Evolutionary conservation across 441 rosid genomes (phyloP), one percentile per base, ranked within the genome.

Genomic region (Erodium texanum): DNA sequence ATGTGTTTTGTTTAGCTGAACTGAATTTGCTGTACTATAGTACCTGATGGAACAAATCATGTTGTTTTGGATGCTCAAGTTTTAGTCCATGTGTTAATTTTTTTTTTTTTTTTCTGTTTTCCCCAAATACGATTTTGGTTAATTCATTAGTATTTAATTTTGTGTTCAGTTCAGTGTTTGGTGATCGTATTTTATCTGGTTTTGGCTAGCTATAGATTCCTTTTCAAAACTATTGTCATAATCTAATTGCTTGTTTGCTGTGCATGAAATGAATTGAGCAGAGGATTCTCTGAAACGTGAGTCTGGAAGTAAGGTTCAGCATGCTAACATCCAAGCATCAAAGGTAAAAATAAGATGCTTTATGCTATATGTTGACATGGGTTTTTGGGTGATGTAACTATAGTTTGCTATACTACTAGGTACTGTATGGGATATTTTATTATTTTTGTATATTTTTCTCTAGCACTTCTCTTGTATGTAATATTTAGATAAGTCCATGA

Each of bases 241-340:
- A 54, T 18, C 10, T 16, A 54, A 7, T 54, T 54, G 61, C 15
- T 18, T 54, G 24, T 54, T 16, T 19, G 61, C 20, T 19, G 1
- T 54, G 61, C 19, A 11, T 29, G 5, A 24, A 61, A 16, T 27
- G 29, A 27, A 27, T 27, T 27, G 29, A 27, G 29, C 72, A 74
- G 77, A 74, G 70, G 77, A 74, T 66, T 74, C 77, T 32, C 50
- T 74, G 73, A 74, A 74, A 24, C 77, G 77, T 7, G 77, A 74
- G 66, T 66, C 77, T 19, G 77, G 77, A 66, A 74, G 67, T 48
- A 70, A 68, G 59, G 77, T 74, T 9, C 77, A 70, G 1, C 77
- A 74, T 74, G 77, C 73, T 43, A 74, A 74, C 58, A 64, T 64
- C 64, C 90, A 87, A 67, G 93, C 93, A 66, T 82, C 96, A 0